These are phyloP conservation scores for Saccharomycopsis lassenensis DNA, from an alignment of 805 yeast species.

Conservation along the genomic window DNA sequence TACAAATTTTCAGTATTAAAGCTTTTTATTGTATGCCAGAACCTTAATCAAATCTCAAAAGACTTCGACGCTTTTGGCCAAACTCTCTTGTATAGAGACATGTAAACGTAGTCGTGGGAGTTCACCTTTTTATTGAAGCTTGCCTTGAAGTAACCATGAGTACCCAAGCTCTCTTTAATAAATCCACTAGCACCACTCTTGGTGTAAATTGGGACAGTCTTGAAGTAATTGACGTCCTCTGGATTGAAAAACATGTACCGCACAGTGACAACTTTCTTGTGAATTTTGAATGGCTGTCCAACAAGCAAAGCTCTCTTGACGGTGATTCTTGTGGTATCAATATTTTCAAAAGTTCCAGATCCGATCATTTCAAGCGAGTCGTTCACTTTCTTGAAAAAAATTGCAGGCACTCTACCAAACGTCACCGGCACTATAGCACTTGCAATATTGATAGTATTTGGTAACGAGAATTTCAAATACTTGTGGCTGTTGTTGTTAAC, in stretches of 20 bases:
- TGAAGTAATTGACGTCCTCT: conserved; percentile 81
- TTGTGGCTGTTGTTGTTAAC: conserved; percentile 74
- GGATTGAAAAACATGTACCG: conserved; percentile 95
- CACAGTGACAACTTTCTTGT: conserved; percentile 81
- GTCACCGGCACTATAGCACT: conserved; percentile 82
- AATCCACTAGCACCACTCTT: conserved; percentile 89
- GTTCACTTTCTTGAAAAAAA: conserved; percentile 50
- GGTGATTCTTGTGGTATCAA: conserved; percentile 73
- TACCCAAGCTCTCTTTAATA: conserved; percentile 91
- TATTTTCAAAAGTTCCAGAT: conserved; percentile 79
- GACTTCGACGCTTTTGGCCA: conserved; percentile 65
- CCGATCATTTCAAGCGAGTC: conserved; percentile 58
- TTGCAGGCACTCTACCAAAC: conserved; percentile 75
- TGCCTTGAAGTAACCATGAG: conserved; percentile 97
- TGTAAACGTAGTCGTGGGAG: conserved; percentile 87
- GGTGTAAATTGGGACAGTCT: conserved; percentile 85
- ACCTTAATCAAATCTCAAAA: too few species aligned
- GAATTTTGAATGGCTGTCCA: conserved; percentile 92
- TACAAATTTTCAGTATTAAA: too few species aligned
- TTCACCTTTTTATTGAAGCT: conserved; percentile 83
- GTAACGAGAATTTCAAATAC: conserved; percentile 73
- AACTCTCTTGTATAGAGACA: conserved; percentile 87
- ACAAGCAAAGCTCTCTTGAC: conserved; percentile 86
- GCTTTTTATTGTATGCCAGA: too few species aligned
- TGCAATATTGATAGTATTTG: conserved; percentile 64